Evolutionary conservation across 208 protist species (phyloP).

Genomic region (Crithidia mellificae): DNA sequence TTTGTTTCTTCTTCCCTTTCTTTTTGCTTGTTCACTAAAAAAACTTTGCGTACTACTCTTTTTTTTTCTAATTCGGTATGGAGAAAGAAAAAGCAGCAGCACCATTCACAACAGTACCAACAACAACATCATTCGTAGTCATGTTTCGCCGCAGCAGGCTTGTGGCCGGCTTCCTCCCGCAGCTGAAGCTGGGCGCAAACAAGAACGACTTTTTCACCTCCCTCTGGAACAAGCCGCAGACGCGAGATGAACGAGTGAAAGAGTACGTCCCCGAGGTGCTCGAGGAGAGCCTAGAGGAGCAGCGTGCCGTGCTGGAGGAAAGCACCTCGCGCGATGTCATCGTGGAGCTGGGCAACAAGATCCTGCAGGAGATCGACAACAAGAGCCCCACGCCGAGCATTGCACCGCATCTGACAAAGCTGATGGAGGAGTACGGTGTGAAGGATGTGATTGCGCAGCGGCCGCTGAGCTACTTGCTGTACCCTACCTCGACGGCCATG

Average conservation of each 20-base stretch:
- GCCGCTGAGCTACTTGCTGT: slow-evolving; percentile 83
- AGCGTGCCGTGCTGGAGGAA: slow-evolving; percentile 79
- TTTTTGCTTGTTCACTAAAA: too few relatives aligned
- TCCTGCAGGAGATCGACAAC: slow-evolving; percentile 80
- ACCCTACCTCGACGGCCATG: slow-evolving; percentile 56
- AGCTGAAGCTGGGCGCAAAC: slow-evolving; percentile 43
- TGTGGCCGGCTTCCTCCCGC: slow-evolving; percentile 41
- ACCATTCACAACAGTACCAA: not conserved
- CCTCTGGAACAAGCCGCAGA: slow-evolving; percentile 85
- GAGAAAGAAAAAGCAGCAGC: not conserved
- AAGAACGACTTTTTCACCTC: slow-evolving; percentile 80
- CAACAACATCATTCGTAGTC: not conserved
- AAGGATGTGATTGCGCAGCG: slow-evolving; percentile 84
- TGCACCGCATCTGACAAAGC: slow-evolving; percentile 74
- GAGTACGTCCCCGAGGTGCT: slow-evolving; percentile 88
- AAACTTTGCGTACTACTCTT: too few relatives aligned
- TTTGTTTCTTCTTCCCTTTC: too few relatives aligned
- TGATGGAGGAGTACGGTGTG: slow-evolving; percentile 69
- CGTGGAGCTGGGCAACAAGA: slow-evolving; percentile 80
- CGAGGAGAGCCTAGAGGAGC: slow-evolving; percentile 77
- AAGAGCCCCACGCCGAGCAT: slow-evolving; percentile 88
- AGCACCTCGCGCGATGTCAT: slow-evolving; percentile 82
- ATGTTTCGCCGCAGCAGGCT: slow-evolving; percentile 35
- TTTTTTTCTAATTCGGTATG: too few relatives aligned
- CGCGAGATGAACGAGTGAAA: slow-evolving; percentile 81